Evolutionary conservation across 2,329 filamentous ascomycete species (phyloP), one percentile per base, ranked within the genome.

Genomic region (Lecanoromycetidae sp.): DNA sequence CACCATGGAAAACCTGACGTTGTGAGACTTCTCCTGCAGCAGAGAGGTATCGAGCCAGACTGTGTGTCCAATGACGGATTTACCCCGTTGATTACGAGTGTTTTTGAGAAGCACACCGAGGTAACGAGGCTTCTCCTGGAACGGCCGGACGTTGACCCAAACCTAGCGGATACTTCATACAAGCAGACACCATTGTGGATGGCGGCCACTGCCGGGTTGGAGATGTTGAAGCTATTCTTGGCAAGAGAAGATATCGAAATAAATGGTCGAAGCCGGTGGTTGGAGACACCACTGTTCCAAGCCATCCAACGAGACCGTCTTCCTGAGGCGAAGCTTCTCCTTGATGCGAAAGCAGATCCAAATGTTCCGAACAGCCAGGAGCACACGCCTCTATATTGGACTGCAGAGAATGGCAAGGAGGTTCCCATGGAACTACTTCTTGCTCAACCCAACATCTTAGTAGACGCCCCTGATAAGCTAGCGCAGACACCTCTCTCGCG

Each of bases 231-330:
- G 6, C 15, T 43, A 12, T 23, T 43, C 8, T 26, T 50, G 4
- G 37, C 32, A 5, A 34, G 44, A n/a, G 39, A 44, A 8, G 48
- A 44, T 17, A 32, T 50, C 15, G 44, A 47, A 12, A 32, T 50
- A 20, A 34, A 50, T 23, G 26, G 15, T 15, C 36, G 38, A 25
- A 32, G 34, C 20, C 43, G 39, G 2, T 46, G 41, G 22, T 35
- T 34, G 10, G 44, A 50, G 19, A 50, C 51, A n/a, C 44, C 49
- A 20, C 34, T 54, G 22, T 47, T 30, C 33, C 26, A 33, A n/a
- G 46, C 46, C n/a, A 37, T 47, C 19, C 13, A 32, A 23, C 20
- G 26, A 10, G 40, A 34, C 5, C 30, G 35, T 32, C 19, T 48
- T 3, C 26, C 34, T 5, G 42, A 33, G 15, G 36, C 45, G 19